Evolutionary conservation across 805 yeast species (phyloP).

Genomic region (Tetrapisispora nanseiensis): DNA sequence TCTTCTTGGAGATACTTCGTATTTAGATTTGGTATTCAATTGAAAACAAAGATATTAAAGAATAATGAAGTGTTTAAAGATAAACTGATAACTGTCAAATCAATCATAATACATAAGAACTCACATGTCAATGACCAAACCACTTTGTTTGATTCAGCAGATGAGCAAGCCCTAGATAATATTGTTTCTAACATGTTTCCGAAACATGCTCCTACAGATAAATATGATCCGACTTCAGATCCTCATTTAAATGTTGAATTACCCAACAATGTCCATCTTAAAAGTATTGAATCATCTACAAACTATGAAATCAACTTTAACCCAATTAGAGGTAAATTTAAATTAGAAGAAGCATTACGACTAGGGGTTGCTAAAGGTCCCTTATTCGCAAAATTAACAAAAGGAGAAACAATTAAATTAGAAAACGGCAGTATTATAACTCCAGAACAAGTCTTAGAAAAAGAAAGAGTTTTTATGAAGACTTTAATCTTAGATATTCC

Average conservation of each 20-base stretch:
- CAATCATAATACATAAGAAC: slow-evolving; percentile 20
- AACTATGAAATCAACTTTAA: slow-evolving; percentile 59
- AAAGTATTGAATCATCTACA: slow-evolving; percentile 32
- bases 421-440: slow-evolving; percentile 47
- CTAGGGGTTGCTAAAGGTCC: slow-evolving; percentile 64
- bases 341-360: slow-evolving; percentile 50
- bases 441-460: slow-evolving; percentile 67
- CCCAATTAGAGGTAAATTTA: slow-evolving; percentile 70
- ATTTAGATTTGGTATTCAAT: slow-evolving; percentile 60
- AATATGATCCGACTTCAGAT: slow-evolving; percentile 32
- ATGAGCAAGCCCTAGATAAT: slow-evolving; percentile 10
- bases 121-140: background rate
- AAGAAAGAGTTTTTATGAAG: slow-evolving; percentile 46
- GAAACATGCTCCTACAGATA: slow-evolving; percentile 31
- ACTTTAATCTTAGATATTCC: slow-evolving; percentile 72
- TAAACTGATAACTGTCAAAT: slow-evolving; percentile 32
- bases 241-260: slow-evolving; percentile 30
- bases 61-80: slow-evolving; percentile 23
- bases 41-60: slow-evolving; percentile 28
- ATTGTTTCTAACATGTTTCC: slow-evolving; percentile 52
- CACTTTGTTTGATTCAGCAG: slow-evolving; percentile 6
- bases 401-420: slow-evolving; percentile 47
- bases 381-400: slow-evolving; percentile 47
- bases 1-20: slow-evolving; percentile 84
- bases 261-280: slow-evolving; percentile 20